A percentile compares a stretch with the other conserved stretches of the same genome.
These are phyloP conservation scores for Calonectria pauciramosa DNA, from an alignment of 2,329 filamentous ascomycete species.

Conservation along the genomic window DNA sequence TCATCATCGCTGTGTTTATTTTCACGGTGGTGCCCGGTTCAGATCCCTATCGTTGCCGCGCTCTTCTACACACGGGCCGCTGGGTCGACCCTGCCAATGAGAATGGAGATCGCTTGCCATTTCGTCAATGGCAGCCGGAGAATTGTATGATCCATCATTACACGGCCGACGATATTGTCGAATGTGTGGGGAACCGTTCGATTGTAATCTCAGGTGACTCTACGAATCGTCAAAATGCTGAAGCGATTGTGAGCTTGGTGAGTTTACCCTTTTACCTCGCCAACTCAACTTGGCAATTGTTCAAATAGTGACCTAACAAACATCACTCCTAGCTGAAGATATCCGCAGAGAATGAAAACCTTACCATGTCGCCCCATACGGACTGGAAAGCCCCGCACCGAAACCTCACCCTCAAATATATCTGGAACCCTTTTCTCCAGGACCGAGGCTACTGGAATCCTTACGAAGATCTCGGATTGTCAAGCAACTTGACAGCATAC, in stretches of 20 bases:
- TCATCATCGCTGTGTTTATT: not conserved
- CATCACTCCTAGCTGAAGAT: not conserved
- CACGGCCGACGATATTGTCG: constrained; percentile 61
- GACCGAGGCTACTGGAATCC: not conserved
- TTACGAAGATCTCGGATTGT: not conserved
- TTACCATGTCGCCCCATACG: not conserved
- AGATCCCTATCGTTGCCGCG: constrained; percentile 67
- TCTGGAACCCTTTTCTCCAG: not conserved
- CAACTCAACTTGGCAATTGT: not conserved
- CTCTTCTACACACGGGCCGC: constrained; percentile 62
- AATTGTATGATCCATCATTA: constrained; percentile 72
- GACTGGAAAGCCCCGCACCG: not conserved
- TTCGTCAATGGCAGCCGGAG: constrained; percentile 68
- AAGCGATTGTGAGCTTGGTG: constrained; percentile 38
- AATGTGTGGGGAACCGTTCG: constrained; percentile 63
- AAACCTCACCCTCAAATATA: not conserved
- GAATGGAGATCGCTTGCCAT: constrained; percentile 47
- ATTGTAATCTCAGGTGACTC: constrained; percentile 72
- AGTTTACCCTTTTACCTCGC: not conserved
- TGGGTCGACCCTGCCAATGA: constrained; percentile 57
- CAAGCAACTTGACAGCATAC: not conserved
- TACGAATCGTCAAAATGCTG: constrained; percentile 69
- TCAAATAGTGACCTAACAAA: not conserved
- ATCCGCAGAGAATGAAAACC: not conserved
- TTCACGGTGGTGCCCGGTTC: not conserved